These are phyloP conservation scores for Blastobotrys attinorum DNA, from an alignment of 805 yeast genomes.

Conservation along the genomic window DNA sequence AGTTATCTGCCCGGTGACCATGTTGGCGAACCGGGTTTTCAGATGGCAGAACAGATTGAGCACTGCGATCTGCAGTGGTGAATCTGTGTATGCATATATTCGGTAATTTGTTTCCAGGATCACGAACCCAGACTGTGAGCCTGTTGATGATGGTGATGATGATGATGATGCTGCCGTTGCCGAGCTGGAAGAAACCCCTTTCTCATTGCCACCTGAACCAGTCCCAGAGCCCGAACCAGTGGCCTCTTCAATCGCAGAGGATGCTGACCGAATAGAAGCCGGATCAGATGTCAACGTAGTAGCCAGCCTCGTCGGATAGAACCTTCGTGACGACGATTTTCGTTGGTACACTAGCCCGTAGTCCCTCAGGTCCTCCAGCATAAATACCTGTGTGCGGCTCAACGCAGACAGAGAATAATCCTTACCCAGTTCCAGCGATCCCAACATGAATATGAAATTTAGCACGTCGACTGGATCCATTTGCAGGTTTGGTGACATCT, in stretches of 20 bases:
- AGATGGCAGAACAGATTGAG: slow-evolving; percentile 81
- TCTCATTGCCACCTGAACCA: neutral
- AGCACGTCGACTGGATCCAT: slow-evolving; percentile 96
- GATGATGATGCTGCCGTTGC: no score
- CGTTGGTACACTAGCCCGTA: slow-evolving; percentile 81
- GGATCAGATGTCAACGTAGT: slow-evolving; percentile 85
- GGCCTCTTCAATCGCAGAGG: slow-evolving; percentile 59
- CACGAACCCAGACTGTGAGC: slow-evolving; percentile 49
- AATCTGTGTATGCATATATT: slow-evolving; percentile 84
- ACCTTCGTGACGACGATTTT: slow-evolving; percentile 48
- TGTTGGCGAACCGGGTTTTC: slow-evolving; percentile 75
- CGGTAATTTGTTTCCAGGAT: slow-evolving; percentile 92
- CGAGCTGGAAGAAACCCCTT: no score
- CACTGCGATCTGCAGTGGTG: slow-evolving; percentile 92
- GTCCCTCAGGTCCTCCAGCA: slow-evolving; percentile 85
- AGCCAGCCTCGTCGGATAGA: slow-evolving; percentile 87
- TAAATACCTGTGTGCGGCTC: slow-evolving; percentile 70
- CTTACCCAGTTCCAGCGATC: slow-evolving; percentile 84
- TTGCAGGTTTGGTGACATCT: slow-evolving; percentile 71
- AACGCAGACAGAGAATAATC: slow-evolving; percentile 67
- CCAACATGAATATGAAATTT: slow-evolving; percentile 87
- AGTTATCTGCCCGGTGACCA: slow-evolving; percentile 90
- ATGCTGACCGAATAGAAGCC: slow-evolving; percentile 53
- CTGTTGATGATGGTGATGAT: no score
- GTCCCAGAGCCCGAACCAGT: neutral